Conservation (phyloP, 805 yeast species). For the Isabelozyma gotoi region DNA sequence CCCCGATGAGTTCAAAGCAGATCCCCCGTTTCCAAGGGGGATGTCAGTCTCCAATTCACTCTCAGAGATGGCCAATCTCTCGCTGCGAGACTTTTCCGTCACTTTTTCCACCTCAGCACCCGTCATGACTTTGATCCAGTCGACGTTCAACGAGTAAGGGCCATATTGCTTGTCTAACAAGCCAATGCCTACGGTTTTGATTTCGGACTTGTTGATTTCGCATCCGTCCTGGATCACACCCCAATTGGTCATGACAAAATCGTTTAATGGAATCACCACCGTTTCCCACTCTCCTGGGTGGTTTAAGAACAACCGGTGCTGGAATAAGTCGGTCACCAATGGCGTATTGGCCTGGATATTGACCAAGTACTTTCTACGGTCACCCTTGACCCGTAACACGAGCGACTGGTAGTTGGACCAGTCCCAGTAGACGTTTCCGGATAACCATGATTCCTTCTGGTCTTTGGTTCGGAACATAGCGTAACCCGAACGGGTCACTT, state of each 20-base stretch:
- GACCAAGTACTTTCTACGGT: conserved; percentile 70
- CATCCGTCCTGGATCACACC: conserved; percentile 59
- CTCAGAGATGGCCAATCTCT: conserved; percentile 13
- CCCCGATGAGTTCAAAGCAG: conserved; percentile 25
- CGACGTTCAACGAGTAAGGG: conserved; percentile 66
- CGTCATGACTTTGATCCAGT: conserved; percentile 68
- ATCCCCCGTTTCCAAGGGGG: conserved; percentile 15
- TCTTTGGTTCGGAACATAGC: conserved; percentile 84
- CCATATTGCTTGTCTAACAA: conserved; percentile 77
- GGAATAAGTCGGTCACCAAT: conserved; percentile 74
- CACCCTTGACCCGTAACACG: conserved; percentile 71
- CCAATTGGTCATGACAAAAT: conserved; percentile 80
- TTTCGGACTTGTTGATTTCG: conserved; percentile 59
- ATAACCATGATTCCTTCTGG: conserved; percentile 50
- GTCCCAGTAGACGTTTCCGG: conserved; percentile 60
- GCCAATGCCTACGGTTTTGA: conserved; percentile 76
- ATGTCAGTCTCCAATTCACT: conserved; percentile 7
- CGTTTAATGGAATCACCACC: conserved; percentile 72
- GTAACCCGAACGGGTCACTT: conserved; percentile 66
- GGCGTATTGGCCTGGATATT: conserved; percentile 83
- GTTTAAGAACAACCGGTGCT: conserved; percentile 72
- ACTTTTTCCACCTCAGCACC: conserved; percentile 50
- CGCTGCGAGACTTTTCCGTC: conserved; percentile 34
- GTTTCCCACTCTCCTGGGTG: conserved; percentile 82
- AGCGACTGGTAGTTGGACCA: conserved; percentile 63